Conservation (phyloP, 1,284 basidiomycete species). For the Trametes sp. region DNA sequence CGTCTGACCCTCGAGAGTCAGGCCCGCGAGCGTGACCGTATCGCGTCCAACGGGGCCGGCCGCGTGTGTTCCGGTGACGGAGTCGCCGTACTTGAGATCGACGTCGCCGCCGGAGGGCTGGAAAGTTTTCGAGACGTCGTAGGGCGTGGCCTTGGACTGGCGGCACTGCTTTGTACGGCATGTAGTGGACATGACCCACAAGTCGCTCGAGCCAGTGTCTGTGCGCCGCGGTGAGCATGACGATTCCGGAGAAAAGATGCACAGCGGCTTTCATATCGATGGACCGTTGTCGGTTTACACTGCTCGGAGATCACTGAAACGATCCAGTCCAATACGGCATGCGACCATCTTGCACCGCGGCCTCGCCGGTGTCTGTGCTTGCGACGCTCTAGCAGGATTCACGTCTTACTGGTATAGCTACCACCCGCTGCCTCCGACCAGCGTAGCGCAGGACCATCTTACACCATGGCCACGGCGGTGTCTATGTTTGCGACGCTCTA, state of each 20-base stretch:
- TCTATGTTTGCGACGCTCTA: too few relatives aligned
- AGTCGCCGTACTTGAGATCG: constrained; percentile 45
- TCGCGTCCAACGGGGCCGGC: constrained; percentile 46
- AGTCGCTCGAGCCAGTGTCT: constrained; percentile 45
- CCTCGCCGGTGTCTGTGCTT: too few relatives aligned
- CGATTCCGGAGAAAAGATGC: not conserved
- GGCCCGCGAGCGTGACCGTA: constrained; percentile 46
- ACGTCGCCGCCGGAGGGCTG: constrained; percentile 41
- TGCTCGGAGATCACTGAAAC: too few relatives aligned
- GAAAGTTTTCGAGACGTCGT: constrained; percentile 36
- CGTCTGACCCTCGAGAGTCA: constrained; percentile 44
- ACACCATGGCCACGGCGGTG: too few relatives aligned
- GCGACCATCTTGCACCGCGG: too few relatives aligned
- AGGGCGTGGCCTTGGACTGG: constrained; percentile 34
- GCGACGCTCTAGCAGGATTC: too few relatives aligned
- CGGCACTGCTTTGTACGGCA: constrained; percentile 37
- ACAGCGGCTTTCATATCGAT: too few relatives aligned
- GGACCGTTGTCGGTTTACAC: too few relatives aligned
- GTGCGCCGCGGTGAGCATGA: not conserved
- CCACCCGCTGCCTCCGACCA: too few relatives aligned
- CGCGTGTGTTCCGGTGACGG: constrained; percentile 46
- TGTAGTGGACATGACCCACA: constrained; percentile 41
- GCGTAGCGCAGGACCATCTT: too few relatives aligned
- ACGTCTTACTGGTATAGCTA: too few relatives aligned
- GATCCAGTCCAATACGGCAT: too few relatives aligned